Conservation (phyloP, 2,329 filamentous ascomycete species). For the Claviceps sp. region DNA sequence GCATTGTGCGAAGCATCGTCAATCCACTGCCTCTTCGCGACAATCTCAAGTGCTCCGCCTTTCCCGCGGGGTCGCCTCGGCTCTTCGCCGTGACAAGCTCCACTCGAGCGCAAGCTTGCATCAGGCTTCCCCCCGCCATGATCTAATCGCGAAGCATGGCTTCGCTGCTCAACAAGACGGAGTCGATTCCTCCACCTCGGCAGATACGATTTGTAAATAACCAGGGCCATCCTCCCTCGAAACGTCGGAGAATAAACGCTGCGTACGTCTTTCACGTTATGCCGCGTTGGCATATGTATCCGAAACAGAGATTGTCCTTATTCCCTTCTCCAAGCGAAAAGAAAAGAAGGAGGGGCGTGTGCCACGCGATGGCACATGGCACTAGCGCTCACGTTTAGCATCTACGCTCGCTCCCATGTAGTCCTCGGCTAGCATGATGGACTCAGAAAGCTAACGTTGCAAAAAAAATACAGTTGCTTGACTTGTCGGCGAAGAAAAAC, state of each 20-base stretch:
- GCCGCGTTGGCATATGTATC: background rate
- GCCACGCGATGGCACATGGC: background rate
- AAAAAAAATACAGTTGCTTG: slow-evolving; percentile 38
- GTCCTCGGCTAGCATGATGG: background rate
- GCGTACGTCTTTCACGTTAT: slow-evolving; percentile 40
- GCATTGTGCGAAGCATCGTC: slow-evolving; percentile 1
- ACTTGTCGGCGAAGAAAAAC: slow-evolving; percentile 68
- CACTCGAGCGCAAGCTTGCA: background rate
- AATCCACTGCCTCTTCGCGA: background rate
- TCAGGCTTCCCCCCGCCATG: slow-evolving; percentile 19
- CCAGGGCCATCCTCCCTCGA: slow-evolving; percentile 67
- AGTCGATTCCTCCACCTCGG: slow-evolving; percentile 28
- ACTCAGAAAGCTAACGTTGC: background rate
- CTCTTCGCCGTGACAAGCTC: background rate
- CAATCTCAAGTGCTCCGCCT: background rate
- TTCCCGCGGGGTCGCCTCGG: background rate
- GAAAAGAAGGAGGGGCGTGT: no score
- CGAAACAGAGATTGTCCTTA: background rate
- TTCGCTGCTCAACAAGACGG: slow-evolving; percentile 28
- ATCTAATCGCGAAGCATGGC: slow-evolving; percentile 27
- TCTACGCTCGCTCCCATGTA: background rate
- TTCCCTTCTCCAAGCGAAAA: background rate
- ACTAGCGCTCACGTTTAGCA: background rate
- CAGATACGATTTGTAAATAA: slow-evolving; percentile 71
- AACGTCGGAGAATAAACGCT: slow-evolving; percentile 64